Percentiles rank a stretch among this genome's conserved stretches.
Conservation (phyloP, 495 filamentous ascomycete species). For the Lasiosphaeria ovina region DNA sequence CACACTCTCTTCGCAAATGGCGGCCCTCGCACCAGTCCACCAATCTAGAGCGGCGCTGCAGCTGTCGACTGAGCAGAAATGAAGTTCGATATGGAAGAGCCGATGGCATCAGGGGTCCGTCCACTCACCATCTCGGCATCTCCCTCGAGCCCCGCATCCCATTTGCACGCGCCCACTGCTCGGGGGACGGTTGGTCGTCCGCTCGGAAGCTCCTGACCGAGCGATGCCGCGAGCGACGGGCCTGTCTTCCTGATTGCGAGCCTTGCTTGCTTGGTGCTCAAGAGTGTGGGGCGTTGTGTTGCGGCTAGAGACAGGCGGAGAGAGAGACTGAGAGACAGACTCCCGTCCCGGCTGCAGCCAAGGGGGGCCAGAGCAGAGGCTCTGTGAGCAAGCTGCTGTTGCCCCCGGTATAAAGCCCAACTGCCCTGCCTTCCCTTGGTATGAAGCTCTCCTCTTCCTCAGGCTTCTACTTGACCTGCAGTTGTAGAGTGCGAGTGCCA, state of each 20-base stretch:
- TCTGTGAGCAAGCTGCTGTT: not conserved
- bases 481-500: conserved; percentile 12
- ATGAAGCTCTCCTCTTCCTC: conserved; percentile 7
- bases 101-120: conserved; percentile 33
- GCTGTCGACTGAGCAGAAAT: conserved; percentile 35
- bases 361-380: conserved; percentile 6
- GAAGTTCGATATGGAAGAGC: conserved; percentile 35
- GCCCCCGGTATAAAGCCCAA: conserved; percentile 37
- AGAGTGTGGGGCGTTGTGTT: conserved; percentile 1
- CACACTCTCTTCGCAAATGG: conserved; percentile 27
- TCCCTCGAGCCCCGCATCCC: conserved; percentile 39
- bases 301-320: not conserved
- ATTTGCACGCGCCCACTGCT: conserved; percentile 33
- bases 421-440: conserved; percentile 21
- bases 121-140: conserved; percentile 35
- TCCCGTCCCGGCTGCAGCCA: not conserved
- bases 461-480: conserved; percentile 19
- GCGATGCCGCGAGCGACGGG: conserved; percentile 37
- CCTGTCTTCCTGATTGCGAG: conserved; percentile 50
- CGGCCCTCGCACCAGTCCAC: conserved; percentile 13
- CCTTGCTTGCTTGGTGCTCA: conserved; percentile 9
- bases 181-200: conserved; percentile 30
- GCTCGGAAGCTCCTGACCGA: conserved; percentile 48
- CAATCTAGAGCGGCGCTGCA: conserved; percentile 30
- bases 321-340: not conserved